A percentile compares a stretch with the other conserved stretches of the same genome.
Evolutionary conservation across 805 yeast genomes (phyloP).

Genomic region (Ogataea methanolica): DNA sequence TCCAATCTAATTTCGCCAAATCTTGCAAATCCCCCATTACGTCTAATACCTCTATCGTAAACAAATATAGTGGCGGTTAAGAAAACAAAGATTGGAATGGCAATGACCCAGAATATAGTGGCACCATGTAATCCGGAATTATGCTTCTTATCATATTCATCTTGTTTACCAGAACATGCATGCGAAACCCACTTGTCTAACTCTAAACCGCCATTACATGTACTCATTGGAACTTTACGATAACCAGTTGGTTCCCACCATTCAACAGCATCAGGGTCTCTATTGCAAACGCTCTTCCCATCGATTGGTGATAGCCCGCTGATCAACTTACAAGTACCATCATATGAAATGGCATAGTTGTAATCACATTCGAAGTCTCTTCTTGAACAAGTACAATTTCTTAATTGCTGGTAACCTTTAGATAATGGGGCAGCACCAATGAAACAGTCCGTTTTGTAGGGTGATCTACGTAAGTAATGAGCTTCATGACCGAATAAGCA

Average conservation of each 20-base stretch:
- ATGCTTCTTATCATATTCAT: slow-evolving; percentile 47
- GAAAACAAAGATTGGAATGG: slow-evolving; percentile 53
- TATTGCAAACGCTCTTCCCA: slow-evolving; percentile 53
- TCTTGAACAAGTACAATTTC: slow-evolving; percentile 81
- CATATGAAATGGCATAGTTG: slow-evolving; percentile 63
- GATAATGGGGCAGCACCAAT: slow-evolving; percentile 60
- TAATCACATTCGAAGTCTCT: slow-evolving; percentile 92
- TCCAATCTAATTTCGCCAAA: slow-evolving; percentile 87
- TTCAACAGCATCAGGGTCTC: slow-evolving; percentile 51
- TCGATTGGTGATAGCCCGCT: slow-evolving; percentile 67
- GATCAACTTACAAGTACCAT: slow-evolving; percentile 85
- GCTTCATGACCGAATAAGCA: slow-evolving; percentile 74
- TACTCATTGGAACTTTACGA: slow-evolving; percentile 76
- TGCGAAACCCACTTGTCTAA: slow-evolving; percentile 60
- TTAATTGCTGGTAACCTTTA: slow-evolving; percentile 49
- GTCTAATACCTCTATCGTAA: slow-evolving; percentile 74
- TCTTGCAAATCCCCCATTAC: slow-evolving; percentile 70
- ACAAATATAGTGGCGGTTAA: slow-evolving; percentile 59
- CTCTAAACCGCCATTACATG: slow-evolving; percentile 77
- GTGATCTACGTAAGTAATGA: slow-evolving; percentile 51
- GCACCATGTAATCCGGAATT: slow-evolving; percentile 52
- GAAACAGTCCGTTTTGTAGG: slow-evolving; percentile 60
- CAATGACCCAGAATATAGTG: slow-evolving; percentile 46
- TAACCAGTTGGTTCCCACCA: slow-evolving; percentile 91
- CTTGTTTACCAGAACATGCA: slow-evolving; percentile 86